phyloP scores from a whole-genome alignment of 164 flowering plant species.

The Nymphaea thermarum region DNA sequence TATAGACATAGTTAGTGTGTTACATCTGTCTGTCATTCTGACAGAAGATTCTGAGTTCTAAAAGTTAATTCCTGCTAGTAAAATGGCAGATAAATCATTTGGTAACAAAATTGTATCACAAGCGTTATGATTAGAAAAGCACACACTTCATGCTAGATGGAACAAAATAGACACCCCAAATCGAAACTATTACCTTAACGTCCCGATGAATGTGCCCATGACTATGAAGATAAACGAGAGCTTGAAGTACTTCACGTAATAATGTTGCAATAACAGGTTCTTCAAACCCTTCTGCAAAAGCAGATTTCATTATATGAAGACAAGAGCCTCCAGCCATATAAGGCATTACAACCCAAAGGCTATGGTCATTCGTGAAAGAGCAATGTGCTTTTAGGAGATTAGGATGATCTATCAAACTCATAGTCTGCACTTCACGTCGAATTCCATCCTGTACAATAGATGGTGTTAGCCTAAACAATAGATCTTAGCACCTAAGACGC shows the following conservation, averaged over 20 bases:
- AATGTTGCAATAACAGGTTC: conserved; percentile 85
- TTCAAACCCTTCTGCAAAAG: conserved; percentile 85
- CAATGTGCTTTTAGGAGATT: conserved; percentile 70
- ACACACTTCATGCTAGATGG: too few species aligned
- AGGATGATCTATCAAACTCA: conserved; percentile 75
- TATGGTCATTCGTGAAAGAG: conserved; percentile 21
- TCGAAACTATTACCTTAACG: conserved; percentile 55
- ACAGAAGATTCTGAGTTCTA: too few species aligned
- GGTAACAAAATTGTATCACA: too few species aligned
- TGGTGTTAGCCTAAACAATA: background rate
- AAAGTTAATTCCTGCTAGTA: too few species aligned
- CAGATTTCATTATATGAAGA: conserved; percentile 80
- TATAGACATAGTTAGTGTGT: too few species aligned
- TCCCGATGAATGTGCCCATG: conserved; percentile 97
- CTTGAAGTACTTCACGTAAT: conserved; percentile 69
- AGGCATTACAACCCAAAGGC: conserved; percentile 57
- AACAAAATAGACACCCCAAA: background rate
- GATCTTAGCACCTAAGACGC: background rate
- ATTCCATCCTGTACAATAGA: conserved; percentile 30
- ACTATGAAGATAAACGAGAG: conserved; percentile 85
- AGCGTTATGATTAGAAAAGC: too few species aligned
- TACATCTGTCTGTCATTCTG: too few species aligned
- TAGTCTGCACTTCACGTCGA: conserved; percentile 75
- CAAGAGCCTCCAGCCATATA: conserved; percentile 97
- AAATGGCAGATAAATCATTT: too few species aligned